phyloP scores from a whole-genome alignment of 495 filamentous ascomycete genomes.

The Paragyromitra xinjiangensis region DNA sequence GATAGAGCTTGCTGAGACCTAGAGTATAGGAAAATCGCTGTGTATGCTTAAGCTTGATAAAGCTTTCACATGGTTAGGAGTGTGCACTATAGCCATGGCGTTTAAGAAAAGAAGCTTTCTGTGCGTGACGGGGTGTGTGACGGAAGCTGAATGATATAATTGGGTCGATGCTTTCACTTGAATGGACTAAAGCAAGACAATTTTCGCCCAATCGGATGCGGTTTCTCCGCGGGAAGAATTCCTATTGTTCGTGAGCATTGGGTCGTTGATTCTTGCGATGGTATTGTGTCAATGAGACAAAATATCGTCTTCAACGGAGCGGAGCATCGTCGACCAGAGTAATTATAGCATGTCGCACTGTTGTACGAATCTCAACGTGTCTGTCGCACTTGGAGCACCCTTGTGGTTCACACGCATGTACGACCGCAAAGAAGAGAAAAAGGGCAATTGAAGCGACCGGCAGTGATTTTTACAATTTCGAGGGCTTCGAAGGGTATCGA shows the following conservation, averaged over 20 bases:
- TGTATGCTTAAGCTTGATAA: background rate
- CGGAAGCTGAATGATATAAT: background rate
- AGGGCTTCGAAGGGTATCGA: background rate
- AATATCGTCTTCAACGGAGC: background rate
- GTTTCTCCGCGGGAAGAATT: background rate
- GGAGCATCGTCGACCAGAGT: background rate
- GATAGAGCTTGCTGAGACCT: background rate
- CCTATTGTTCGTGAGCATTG: too few species aligned
- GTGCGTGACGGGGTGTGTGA: background rate
- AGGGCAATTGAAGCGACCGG: background rate
- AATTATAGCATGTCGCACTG: slow-evolving; percentile 1
- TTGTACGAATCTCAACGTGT: background rate
- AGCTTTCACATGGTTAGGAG: background rate
- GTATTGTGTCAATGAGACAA: background rate
- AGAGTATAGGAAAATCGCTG: background rate
- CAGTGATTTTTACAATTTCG: background rate
- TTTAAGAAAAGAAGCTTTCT: background rate
- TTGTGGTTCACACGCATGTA: background rate
- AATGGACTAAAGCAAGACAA: background rate
- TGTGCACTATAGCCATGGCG: background rate
- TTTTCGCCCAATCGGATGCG: background rate
- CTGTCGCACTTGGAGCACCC: background rate
- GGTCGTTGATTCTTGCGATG: background rate
- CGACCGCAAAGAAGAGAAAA: background rate
- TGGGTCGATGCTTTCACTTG: background rate